Conservation (phyloP, 176 grass and related monocot species). For the Leersia perrieri region DNA sequence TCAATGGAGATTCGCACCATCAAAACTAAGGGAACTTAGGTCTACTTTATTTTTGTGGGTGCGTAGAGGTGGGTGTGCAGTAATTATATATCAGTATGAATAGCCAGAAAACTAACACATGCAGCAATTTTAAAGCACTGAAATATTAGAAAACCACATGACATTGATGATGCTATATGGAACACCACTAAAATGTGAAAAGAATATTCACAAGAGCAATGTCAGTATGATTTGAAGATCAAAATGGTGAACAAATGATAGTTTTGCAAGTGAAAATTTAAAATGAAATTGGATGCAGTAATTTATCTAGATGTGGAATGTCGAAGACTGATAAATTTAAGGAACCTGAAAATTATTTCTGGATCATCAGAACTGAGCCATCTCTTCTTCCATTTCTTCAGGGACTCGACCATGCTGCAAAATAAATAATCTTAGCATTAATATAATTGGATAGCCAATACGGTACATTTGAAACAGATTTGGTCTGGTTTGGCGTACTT, state of each 20-base stretch:
- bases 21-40: neutral
- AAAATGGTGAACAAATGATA: neutral
- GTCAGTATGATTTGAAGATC: neutral
- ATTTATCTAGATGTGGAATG: neutral
- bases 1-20: neutral
- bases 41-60: neutral
- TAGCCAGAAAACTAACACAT: neutral
- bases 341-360: constrained; percentile 53
- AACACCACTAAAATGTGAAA: neutral
- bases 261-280: neutral
- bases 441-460: constrained; percentile 18
- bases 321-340: neutral
- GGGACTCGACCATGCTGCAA: constrained; percentile 65
- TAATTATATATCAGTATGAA: neutral
- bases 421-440: constrained; percentile 28
- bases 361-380: constrained; percentile 62
- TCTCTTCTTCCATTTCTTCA: constrained; percentile 75
- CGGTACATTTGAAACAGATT: constrained; percentile 11
- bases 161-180: neutral
- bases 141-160: neutral
- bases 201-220: neutral
- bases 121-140: neutral
- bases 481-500: constrained; percentile 44
- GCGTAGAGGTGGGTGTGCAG: no score
- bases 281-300: neutral